Conservation (phyloP, 164 flowering plant species). For the Dillenia suffruticosa region DNA sequence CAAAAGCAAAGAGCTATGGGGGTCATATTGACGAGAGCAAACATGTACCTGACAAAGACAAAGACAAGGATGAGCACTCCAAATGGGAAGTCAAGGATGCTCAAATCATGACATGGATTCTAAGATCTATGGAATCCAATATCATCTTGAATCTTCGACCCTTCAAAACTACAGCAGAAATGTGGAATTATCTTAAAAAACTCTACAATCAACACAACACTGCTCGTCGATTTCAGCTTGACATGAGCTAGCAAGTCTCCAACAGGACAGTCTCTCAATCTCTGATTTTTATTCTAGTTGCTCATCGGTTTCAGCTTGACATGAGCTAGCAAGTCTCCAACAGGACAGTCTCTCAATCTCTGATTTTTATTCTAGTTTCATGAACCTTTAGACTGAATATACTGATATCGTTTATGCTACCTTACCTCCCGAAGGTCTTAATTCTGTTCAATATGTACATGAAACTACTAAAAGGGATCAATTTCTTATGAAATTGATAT, state of each 20-base stretch:
- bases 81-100: neutral
- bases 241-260: neutral
- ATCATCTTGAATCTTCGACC: neutral
- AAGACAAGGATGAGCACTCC: neutral
- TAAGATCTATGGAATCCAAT: neutral
- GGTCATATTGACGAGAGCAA: neutral
- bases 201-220: constrained; percentile 1
- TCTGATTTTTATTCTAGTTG: neutral
- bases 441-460: neutral
- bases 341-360: too few species aligned
- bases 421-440: neutral
- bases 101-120: neutral
- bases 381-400: neutral
- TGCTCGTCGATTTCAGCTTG: constrained; percentile 2
- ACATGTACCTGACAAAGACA: neutral
- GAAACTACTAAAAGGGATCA: neutral
- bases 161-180: neutral
- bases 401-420: neutral
- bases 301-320: too few species aligned
- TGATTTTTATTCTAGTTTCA: too few species aligned
- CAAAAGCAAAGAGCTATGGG: neutral
- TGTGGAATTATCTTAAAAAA: neutral
- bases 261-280: neutral
- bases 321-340: too few species aligned
- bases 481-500: constrained; percentile 5